Base-by-base conservation (phyloP, 352 stramenopile genomes). In the Phytophthora nicotianae region DNA sequence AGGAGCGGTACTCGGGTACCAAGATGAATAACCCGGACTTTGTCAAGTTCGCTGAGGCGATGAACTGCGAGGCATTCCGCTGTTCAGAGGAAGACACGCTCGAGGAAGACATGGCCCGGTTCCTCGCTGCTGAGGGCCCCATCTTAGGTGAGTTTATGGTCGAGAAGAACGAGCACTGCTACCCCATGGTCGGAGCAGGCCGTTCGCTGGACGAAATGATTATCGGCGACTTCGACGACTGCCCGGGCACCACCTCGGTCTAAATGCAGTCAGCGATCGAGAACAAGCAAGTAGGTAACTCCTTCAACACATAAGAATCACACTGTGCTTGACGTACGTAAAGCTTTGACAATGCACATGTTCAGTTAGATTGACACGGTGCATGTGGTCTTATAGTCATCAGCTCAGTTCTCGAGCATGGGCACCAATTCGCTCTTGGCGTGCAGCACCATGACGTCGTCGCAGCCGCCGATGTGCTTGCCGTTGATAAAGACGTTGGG, bases 401-500 rank as follows among this genome's bases (percentile, higher is more conserved):
- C 29, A 47, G 53, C 46, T 73, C 41, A 76, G 57, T 86, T 81
- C 65, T 91, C 54, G 32, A 89, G 69, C 60, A 90, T 65, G 0
- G 77, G 58, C 40, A 81, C 55, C 29, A 92, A 72, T 70, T 90
- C 75, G 27, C 77, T 77, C 45, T 70, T 68, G 14, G 72, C 70
- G 61, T 92, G 77, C 41, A 92, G 76, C 16, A 37, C 63, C 58
- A 88, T 63, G 9, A 81, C 71, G 11, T 72, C 67, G 68, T 99
- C 96, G 59, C 96, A 98, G 54, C 97, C 97, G 66, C 97, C 97
- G 56, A 99, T 84, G 84, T 98, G 92, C 66, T 97, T 81, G 59
- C 96, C 96, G 45, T 96, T 97, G 65, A 99, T 95, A 77, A 99
- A 99, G 29, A 99, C 95, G 79, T 99, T 99, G 2, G 98, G 97